Conservation (phyloP, 2,329 filamentous ascomycete species). For the Gaeumannomyces sp. region DNA sequence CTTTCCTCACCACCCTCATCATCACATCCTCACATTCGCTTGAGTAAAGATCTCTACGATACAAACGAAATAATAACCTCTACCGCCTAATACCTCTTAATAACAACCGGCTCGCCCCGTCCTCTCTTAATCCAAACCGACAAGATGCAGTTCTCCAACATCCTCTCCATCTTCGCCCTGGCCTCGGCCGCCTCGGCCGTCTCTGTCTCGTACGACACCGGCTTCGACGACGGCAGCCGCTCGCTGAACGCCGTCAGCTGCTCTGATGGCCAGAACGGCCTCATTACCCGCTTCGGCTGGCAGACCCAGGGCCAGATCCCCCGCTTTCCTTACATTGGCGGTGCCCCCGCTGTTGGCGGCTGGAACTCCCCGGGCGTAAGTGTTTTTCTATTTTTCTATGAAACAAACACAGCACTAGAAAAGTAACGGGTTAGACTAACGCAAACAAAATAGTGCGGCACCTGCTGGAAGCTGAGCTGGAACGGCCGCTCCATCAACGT, state of each 20-base stretch:
- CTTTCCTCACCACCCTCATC: conserved; percentile 1
- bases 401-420: no score
- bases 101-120: background rate
- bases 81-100: background rate
- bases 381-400: conserved; percentile 1
- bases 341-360: conserved; percentile 41
- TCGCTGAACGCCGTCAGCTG: conserved; percentile 55
- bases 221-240: conserved; percentile 57
- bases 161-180: conserved; percentile 10
- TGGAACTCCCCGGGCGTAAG: conserved; percentile 46
- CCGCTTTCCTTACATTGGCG: conserved; percentile 50
- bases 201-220: conserved; percentile 62
- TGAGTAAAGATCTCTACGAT: background rate
- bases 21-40: conserved; percentile 2
- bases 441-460: conserved; percentile 39
- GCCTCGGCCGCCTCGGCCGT: conserved; percentile 7
- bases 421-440: no score
- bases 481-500: conserved; percentile 59
- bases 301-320: conserved; percentile 44
- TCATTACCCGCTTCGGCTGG: conserved; percentile 57
- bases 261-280: conserved; percentile 62
- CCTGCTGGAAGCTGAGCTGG: conserved; percentile 51
- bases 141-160: conserved; percentile 10
- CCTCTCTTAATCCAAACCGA: background rate
- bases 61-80: background rate